Conservation (phyloP, 106 monocot genomes). For the Dactylorhiza incarnata region DNA sequence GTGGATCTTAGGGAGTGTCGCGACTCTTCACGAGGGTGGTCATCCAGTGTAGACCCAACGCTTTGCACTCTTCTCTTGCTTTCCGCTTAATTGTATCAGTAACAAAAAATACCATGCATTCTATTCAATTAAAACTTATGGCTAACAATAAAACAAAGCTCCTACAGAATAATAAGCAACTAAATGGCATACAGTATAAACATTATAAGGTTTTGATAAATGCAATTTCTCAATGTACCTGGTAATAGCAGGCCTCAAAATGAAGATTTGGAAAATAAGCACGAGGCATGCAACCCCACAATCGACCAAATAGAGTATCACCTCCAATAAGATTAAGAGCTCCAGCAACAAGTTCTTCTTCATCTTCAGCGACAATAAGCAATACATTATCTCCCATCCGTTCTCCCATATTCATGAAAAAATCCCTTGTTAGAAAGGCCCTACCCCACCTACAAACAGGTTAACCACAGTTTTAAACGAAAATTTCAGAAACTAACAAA, state of each 20-base stretch:
- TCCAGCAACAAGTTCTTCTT: constrained; percentile 76
- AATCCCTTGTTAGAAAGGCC: constrained; percentile 82
- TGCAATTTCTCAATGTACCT: constrained; percentile 34
- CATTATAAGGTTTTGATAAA: background rate
- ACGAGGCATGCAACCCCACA: constrained; percentile 87
- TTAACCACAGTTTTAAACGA: background rate
- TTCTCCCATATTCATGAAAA: constrained; percentile 77
- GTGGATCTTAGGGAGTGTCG: too few relatives aligned
- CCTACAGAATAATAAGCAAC: background rate
- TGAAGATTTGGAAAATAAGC: constrained; percentile 90
- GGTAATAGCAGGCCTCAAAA: constrained; percentile 99
- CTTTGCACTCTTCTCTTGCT: too few relatives aligned
- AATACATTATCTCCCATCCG: constrained; percentile 81
- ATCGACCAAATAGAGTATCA: constrained; percentile 87
- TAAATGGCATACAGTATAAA: background rate
- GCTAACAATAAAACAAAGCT: too few relatives aligned
- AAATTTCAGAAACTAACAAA: background rate
- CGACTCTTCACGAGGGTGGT: too few relatives aligned
- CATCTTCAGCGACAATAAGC: constrained; percentile 89
- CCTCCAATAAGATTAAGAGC: constrained; percentile 96
- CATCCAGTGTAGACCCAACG: too few relatives aligned
- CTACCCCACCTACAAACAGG: constrained; percentile 70
- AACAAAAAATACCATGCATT: too few relatives aligned
- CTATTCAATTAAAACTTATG: too few relatives aligned
- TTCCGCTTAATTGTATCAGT: too few relatives aligned